Percentiles rank a stretch among this genome's conserved stretches.
Conservation (phyloP, 164 flowering plant genomes). For the Protea cynaroides region DNA sequence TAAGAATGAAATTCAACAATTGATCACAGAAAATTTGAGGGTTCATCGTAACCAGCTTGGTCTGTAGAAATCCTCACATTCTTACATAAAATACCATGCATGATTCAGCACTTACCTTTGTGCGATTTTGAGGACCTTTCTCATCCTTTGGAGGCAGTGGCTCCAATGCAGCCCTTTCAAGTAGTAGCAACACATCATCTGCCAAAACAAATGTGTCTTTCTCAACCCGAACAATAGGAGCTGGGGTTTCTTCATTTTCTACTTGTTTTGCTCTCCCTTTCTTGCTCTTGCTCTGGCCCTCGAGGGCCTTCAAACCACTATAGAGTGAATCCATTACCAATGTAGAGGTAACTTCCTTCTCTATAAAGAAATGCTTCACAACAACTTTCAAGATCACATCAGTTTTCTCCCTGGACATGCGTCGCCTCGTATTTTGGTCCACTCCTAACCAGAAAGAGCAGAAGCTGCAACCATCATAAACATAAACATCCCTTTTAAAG, state of each 20-base stretch:
- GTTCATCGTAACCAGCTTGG: background rate
- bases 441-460: constrained; percentile 81
- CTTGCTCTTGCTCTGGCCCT: constrained; percentile 54
- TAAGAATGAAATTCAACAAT: background rate
- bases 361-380: constrained; percentile 86
- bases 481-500: background rate
- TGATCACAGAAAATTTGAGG: background rate
- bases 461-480: constrained; percentile 53
- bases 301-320: constrained; percentile 94
- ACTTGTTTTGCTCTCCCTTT: constrained; percentile 39
- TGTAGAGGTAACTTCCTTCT: constrained; percentile 96
- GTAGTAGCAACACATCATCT: constrained; percentile 74
- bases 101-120: constrained; percentile 50
- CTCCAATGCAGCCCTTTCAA: constrained; percentile 84
- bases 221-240: constrained; percentile 73
- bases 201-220: constrained; percentile 81
- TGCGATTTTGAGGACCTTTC: constrained; percentile 94
- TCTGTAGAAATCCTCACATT: background rate
- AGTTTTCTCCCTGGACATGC: constrained; percentile 77
- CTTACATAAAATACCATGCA: background rate
- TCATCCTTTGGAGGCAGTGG: constrained; percentile 96
- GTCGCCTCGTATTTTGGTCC: constrained; percentile 64
- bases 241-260: constrained; percentile 62
- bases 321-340: constrained; percentile 97
- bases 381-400: constrained; percentile 78